Base-by-base conservation (phyloP, 2,329 filamentous ascomycete genomes). In the Penicillium sp. region DNA sequence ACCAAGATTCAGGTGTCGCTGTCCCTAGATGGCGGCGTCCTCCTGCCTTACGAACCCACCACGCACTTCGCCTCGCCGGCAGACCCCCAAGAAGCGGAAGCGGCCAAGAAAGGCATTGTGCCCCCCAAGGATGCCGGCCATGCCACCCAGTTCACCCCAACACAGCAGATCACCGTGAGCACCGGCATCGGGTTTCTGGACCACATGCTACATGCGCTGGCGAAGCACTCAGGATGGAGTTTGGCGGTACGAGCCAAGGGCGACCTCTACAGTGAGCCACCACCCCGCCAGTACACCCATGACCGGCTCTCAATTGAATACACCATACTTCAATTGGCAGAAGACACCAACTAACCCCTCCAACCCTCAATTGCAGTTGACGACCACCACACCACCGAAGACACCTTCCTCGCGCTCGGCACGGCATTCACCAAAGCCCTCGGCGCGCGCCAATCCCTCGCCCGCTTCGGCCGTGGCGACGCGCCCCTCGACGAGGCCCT, bases 331-430 rank as follows among this genome's bases (percentile, higher is more conserved):
- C n/a, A n/a, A n/a, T n/a, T n/a, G n/a, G n/a, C n/a, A n/a, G n/a
- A 15, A 37, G 31, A 31, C 13, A 23, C 31, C 28, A 33, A 41
- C 30, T 47, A 30, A 45, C 13, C 19, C 3, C 3, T 32, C n/a
- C n/a, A n/a, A n/a, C n/a, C n/a, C n/a, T n/a, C 3, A 11, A 9
- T 6, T 8, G 19, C 23, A 91, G 89, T 98, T 66, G 93, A 98
- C 72, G 93, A 97, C 76, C 93, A 98, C 73, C 93, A 98, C 78
- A 96, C 91, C 7, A 86, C 90, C 50, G 93, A 98, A 75, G 93
- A 98, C 65, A 85, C 87, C 44, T 96, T 87, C 71, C 84, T 98
- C 52, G 88, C 91, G 10, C 81, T 98, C 15, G 93, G 93, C 33
- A 75, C 77, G 54, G 88, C 89, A 41, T 96, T 97, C 71, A 85